Evolutionary conservation across 768 basidiomycete genomes (phyloP), one percentile per base, ranked within the genome.

Genomic region (Tricholoma bakamatsutake): DNA sequence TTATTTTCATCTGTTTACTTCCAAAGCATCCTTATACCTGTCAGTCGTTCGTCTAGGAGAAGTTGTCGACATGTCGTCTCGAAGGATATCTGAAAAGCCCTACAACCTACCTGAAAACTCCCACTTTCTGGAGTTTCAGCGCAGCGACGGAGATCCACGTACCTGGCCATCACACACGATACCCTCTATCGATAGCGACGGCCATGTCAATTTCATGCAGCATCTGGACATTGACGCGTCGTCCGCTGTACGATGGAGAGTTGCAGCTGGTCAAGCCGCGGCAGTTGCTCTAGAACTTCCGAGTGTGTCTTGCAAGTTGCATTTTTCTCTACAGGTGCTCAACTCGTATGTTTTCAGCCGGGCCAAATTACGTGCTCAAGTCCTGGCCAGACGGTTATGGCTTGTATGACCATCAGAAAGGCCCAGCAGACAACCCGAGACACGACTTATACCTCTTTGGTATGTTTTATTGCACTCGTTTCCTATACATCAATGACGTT

Each of bases 361-460:
- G 80, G 10, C 73, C 68, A 9, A 73, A 59, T 8, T 88, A 90
- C 64, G 78, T 87, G 24, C 71, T 93, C 33, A 78, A 77, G 56
- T 61, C 69, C 51, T 91, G 84, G 74, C 91, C 91, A 0, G 67
- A 71, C 15, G 80, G 80, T 15, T 93, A 94, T 71, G 73, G 75
- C 21, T 73, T 93, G 69, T 91, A 73, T 62, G 84, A 88, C 64
- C 91, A 93, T 59, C 75, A 86, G 57, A 90, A 90, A 65, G 87
- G 90, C 0, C 71, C 74, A 6, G 71, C 64, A 35, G 62, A 54
- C 10, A 68, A 69, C 37, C 81, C 87, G 18, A 75, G 92, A 56
- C 84, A 86, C 57, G 92, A 94, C 66, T 71, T 85, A 13, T 94
- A 94, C 72, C 79, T 93, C 24, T 82, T 79, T 56, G 91, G 91